Percentiles rank a stretch among this genome's conserved stretches.
These are phyloP conservation scores for Penstemon davidsonii DNA, from an alignment of 257 asterid species.

Conservation along the genomic window DNA sequence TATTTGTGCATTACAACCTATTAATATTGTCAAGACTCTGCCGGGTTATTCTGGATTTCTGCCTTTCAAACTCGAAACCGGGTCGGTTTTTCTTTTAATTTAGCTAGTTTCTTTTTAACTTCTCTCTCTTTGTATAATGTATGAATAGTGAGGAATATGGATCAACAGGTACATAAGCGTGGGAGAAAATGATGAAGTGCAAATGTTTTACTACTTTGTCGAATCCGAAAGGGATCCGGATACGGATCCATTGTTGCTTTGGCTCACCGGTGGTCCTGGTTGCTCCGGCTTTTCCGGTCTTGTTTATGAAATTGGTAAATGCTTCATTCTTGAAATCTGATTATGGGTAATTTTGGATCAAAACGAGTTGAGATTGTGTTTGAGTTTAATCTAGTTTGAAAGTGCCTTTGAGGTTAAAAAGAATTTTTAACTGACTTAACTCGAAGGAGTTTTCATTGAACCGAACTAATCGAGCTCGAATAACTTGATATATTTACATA, in stretches of 20 bases:
- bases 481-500: too few species aligned
- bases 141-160: neutral
- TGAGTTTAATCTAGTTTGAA: too few species aligned
- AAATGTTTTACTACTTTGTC: conserved; percentile 57
- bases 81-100: conserved; percentile 17
- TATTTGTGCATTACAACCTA: neutral
- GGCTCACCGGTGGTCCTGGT: conserved; percentile 18
- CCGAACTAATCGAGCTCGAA: too few species aligned
- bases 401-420: too few species aligned
- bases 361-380: too few species aligned
- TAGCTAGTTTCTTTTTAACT: neutral
- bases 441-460: too few species aligned
- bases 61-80: conserved; percentile 29
- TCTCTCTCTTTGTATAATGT: neutral
- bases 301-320: conserved; percentile 4
- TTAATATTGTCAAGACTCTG: conserved; percentile 11
- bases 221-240: conserved; percentile 11
- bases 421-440: too few species aligned
- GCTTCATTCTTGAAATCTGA: too few species aligned
- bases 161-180: conserved; percentile 46
- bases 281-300: conserved; percentile 5
- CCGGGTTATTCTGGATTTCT: conserved; percentile 26
- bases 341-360: too few species aligned
- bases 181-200: conserved; percentile 45
- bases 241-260: conserved; percentile 12